A percentile compares a stretch with the other conserved stretches of the same genome.
These are phyloP conservation scores for Trichoderma atrobrunneum DNA, from an alignment of 2,329 filamentous ascomycete species.

Conservation along the genomic window DNA sequence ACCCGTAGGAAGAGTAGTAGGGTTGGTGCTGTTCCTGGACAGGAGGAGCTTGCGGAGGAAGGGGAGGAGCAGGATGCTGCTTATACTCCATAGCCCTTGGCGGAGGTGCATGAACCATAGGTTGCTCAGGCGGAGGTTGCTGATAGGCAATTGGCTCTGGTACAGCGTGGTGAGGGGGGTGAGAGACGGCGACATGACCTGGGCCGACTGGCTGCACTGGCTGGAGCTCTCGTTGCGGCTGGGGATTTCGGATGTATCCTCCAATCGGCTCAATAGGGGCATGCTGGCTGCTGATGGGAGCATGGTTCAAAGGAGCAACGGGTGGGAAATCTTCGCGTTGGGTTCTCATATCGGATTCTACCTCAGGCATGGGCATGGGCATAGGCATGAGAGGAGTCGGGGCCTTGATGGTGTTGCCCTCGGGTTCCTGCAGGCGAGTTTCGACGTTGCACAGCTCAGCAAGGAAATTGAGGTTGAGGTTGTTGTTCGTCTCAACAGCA, in stretches of 20 bases:
- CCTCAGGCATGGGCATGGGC: neutral
- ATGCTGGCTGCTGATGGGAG: constrained; percentile 25
- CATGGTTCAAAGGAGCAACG: constrained; percentile 24
- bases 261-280: constrained; percentile 16
- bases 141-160: constrained; percentile 24
- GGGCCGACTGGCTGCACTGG: constrained; percentile 28
- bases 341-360: constrained; percentile 24
- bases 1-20: constrained; percentile 31
- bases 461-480: constrained; percentile 33
- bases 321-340: constrained; percentile 27
- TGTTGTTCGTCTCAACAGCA: constrained; percentile 25
- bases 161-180: constrained; percentile 24
- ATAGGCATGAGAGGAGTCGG: neutral
- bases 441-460: constrained; percentile 37
- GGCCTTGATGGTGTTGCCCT: constrained; percentile 14
- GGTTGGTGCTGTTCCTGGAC: constrained; percentile 23
- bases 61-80: constrained; percentile 26
- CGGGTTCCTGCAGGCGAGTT: constrained; percentile 26
- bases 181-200: constrained; percentile 26
- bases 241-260: constrained; percentile 26
- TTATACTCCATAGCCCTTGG: constrained; percentile 30
- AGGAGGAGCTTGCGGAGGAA: neutral
- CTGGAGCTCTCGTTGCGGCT: constrained; percentile 17
- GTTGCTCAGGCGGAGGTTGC: constrained; percentile 28
- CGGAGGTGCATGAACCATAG: constrained; percentile 26